A percentile compares a stretch with the other conserved stretches of the same genome.
phyloP scores from a whole-genome alignment of 192 early-diverging fungal genomes.

The Spizellomyces punctatus region DNA sequence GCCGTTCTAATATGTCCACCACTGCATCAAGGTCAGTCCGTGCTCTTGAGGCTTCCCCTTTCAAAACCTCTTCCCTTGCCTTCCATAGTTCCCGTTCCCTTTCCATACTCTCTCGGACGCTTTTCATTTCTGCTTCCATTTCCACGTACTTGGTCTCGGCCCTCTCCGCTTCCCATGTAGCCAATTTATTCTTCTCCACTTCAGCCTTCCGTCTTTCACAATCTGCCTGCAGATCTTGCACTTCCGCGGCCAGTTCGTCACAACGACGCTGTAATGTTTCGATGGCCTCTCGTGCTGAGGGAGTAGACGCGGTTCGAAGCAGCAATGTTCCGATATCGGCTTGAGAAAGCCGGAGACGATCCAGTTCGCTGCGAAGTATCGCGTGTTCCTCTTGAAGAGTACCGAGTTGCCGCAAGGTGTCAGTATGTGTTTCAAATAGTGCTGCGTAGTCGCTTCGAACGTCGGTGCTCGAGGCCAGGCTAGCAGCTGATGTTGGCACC shows the following conservation, averaged over 20 bases:
- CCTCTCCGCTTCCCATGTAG: constrained; percentile 5
- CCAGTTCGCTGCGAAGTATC: constrained; percentile 9
- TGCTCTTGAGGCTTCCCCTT: background rate
- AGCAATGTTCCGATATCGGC: constrained; percentile 27
- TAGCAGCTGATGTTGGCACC: too few species aligned
- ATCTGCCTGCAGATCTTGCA: constrained; percentile 11
- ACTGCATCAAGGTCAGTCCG: background rate
- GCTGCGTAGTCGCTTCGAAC: too few species aligned
- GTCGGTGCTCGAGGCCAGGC: too few species aligned
- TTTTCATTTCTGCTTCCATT: constrained; percentile 5
- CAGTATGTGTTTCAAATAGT: too few species aligned
- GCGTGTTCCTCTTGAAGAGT: constrained; percentile 13
- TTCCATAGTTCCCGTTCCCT: constrained; percentile 19
- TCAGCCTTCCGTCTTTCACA: constrained; percentile 9
- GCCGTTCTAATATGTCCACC: background rate
- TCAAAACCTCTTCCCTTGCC: constrained; percentile 20
- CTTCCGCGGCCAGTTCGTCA: constrained; percentile 23
- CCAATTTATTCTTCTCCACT: constrained; percentile 5
- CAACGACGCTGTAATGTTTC: constrained; percentile 22
- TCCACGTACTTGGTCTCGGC: background rate
- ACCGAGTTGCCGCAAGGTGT: background rate
- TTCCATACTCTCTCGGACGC: constrained; percentile 16
- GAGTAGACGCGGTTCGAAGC: constrained; percentile 14
- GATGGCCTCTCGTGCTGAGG: background rate
- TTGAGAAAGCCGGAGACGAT: constrained; percentile 23